Base-by-base conservation (phyloP, 257 asterid genomes). In the Solanum megistacrolobum region DNA sequence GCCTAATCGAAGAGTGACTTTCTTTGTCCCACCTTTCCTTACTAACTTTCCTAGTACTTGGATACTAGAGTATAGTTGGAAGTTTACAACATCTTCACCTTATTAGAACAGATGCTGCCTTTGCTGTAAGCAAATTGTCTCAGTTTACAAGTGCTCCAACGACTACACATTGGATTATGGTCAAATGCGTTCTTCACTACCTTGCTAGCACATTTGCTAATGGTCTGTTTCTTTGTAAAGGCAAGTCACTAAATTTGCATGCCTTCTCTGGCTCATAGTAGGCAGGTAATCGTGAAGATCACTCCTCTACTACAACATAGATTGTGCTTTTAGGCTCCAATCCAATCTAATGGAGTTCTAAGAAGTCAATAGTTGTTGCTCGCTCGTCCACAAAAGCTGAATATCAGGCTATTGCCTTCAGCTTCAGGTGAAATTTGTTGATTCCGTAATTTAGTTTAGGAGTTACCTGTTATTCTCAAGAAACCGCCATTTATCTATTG, bases 391-490 rank as follows among this genome's bases (percentile, higher is more conserved):
- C 62, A 1, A 1, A 52, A 16, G 21, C 9, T 52, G 23, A 52
- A 52, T 52, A 52, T 52, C 1, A 3, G 3, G 62, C 23, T 5
- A 52, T 52, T 52, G 3, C 62, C 13, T 52, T 52, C 62, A 52
- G 9, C 62, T 5, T 52, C 9, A 16, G 9, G 0, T 52, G 23
- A 52, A 14, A 52, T 6, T 5, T 14, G 1, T 14, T 52, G 23
- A 0, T 0, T 52, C 0, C 23, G 21, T 16, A 52, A 16, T 52
- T 52, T 52, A 0, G 1, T 52, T 16, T 2, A 52, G 23, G 62
- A 52, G 23, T 52, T 52, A 52, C 16, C 23, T 16, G 20, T 52
- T 52, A 5, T 18, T 52, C 62, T 16, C 23, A 52, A 52, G 62
- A 6, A 52, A 52, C 0, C 3, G 9, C 23, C 62, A 52, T 2